Base-by-base conservation (phyloP, 2,329 filamentous ascomycete species). In the Trichoderma koningiopsis region DNA sequence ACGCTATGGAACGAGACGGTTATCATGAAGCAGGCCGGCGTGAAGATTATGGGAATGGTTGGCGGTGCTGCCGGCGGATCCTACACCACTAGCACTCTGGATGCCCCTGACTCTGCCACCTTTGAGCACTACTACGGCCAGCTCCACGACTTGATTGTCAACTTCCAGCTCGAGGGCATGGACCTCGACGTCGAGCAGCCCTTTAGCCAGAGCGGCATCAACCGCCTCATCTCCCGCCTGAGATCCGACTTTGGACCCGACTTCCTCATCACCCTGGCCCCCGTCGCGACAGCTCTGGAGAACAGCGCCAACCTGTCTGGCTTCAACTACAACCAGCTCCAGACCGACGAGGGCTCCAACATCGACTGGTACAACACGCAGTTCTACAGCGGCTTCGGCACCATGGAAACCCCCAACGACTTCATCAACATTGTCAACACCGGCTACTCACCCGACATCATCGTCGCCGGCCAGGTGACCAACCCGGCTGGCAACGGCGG, bases 341-440 rank as follows among this genome's bases (percentile, higher is more conserved):
- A 96, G 76, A 82, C 83, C 10, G 83, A 85, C 71, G 82, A 87
- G 3, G 89, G 89, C 0, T 79, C 80, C 13, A 84, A 89, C 67
- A 91, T 97, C 35, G 84, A 84, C 1, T 97, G 92, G 87, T 97
- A 96, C 77, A 96, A 96, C 75, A 85, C 90, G 6, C 94, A 97
- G 76, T 96, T 96, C 79, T 97, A 97, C 83, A 94, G 91, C 74
- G 93, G 93, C 0, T 97, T 92, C 88, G 92, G 92, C 2, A 83
- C 83, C 71, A 81, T 85, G 73, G 75, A 74, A 29, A 79, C 74
- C 27, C 76, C 83, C 0, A 66, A 73, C 4, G 78, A 80, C 70
- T 88, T 84, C 73, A 81, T 85, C 35, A 72, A 75, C 29, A 81
- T 86, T 43, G 74, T 87, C 11, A 79, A 82, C 7, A 81, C 84